Percentiles rank a stretch among this genome's conserved stretches.
These are phyloP conservation scores for Tetrapyrgos nigripes DNA, from an alignment of 1,284 basidiomycete genomes.

Conservation along the genomic window DNA sequence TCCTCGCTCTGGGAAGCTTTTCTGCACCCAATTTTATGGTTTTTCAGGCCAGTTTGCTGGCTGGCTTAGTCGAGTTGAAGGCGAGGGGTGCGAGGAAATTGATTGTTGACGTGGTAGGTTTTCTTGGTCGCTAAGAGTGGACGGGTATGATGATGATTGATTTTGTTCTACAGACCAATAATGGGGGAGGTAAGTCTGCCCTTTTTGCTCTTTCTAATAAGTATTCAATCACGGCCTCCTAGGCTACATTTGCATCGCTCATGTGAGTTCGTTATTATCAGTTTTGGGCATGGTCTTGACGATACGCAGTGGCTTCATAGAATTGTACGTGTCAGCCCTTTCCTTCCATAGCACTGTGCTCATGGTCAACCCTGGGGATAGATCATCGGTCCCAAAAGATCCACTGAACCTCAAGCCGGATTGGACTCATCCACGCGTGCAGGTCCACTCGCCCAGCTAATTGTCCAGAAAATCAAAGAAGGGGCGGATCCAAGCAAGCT, in stretches of 20 bases:
- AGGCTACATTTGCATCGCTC: conserved; percentile 65
- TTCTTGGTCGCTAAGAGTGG: neutral
- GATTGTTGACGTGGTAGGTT: conserved; percentile 62
- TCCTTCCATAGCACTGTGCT: neutral
- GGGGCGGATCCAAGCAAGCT: conserved; percentile 52
- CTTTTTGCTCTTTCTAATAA: neutral
- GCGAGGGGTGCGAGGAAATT: conserved; percentile 55
- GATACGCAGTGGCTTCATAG: conserved; percentile 62
- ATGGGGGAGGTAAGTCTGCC: conserved; percentile 54
- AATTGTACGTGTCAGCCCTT: conserved; percentile 47
- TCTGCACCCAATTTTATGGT: conserved; percentile 48
- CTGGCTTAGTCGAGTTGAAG: conserved; percentile 56
- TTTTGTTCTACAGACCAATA: conserved; percentile 51
- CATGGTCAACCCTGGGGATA: conserved; percentile 25
- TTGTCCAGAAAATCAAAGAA: conserved; percentile 51
- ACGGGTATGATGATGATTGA: conserved; percentile 16
- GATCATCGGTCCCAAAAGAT: conserved; percentile 59
- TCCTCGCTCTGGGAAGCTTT: conserved; percentile 66
- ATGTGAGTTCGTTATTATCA: conserved; percentile 44
- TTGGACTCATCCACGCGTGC: conserved; percentile 59
- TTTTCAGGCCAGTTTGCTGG: conserved; percentile 52
- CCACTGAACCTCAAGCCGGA: conserved; percentile 63
- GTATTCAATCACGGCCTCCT: neutral
- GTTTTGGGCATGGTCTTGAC: too few species aligned
- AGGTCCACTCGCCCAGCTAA: conserved; percentile 55